These are phyloP conservation scores for Xylariales sp. DNA, from an alignment of 2,329 filamentous ascomycete genomes.

Conservation along the genomic window DNA sequence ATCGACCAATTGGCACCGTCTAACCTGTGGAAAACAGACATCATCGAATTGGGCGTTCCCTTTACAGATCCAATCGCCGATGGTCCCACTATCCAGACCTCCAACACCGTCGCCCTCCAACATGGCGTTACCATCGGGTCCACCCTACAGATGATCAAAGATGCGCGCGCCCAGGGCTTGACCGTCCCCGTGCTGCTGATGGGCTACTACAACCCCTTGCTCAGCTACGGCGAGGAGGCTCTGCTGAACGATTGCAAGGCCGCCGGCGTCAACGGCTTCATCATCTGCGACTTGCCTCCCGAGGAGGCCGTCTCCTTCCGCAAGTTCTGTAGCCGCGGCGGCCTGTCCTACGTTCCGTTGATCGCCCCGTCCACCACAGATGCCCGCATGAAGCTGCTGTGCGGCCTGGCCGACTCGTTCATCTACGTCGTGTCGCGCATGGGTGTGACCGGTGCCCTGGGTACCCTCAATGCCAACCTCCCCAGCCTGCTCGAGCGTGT, in stretches of 20 bases:
- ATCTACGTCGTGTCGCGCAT: constrained; percentile 98
- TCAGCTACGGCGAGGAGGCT: constrained; percentile 92
- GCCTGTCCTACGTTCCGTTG: constrained; percentile 94
- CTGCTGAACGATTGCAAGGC: constrained; percentile 86
- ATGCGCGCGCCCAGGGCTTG: constrained; percentile 81
- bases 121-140: constrained; percentile 88
- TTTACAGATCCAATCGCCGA: constrained; percentile 99
- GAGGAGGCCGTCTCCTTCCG: constrained; percentile 96
- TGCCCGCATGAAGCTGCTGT: constrained; percentile 92
- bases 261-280: constrained; percentile 93
- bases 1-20: constrained; percentile 25
- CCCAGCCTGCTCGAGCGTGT: constrained; percentile 86
- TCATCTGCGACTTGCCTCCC: constrained; percentile 93
- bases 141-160: constrained; percentile 84
- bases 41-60: constrained; percentile 95
- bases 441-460: constrained; percentile 93
- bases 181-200: constrained; percentile 89
- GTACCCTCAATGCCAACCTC: constrained; percentile 82
- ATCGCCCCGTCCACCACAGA: constrained; percentile 96
- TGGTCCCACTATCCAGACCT: constrained; percentile 94
- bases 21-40: constrained; percentile 66
- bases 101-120: constrained; percentile 89
- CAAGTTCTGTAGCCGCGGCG: constrained; percentile 81
- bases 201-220: constrained; percentile 98
- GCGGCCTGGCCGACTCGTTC: constrained; percentile 96